Percentiles rank a stretch among this genome's conserved stretches.
Evolutionary conservation across 1,139 yeast species (phyloP).

Genomic region (Tardiomyces depauwii): DNA sequence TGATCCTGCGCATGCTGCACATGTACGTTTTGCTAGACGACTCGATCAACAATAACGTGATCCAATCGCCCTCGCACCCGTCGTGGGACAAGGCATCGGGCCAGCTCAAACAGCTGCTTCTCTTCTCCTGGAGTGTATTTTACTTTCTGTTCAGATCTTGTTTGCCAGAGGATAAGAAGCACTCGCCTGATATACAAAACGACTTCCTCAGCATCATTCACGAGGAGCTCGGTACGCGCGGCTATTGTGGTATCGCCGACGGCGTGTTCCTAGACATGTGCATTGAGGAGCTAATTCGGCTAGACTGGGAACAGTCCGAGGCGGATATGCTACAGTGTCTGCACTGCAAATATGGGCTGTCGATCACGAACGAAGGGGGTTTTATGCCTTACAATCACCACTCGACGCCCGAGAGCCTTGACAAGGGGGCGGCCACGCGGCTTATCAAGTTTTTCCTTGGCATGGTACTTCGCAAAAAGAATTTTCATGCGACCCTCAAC

Average conservation of each 20-base stretch:
- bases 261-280: constrained; percentile 54
- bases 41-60: constrained; percentile 21
- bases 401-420: constrained; percentile 36
- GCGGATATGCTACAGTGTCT: constrained; percentile 63
- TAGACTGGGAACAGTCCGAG: constrained; percentile 36
- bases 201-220: constrained; percentile 53
- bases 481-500: constrained; percentile 39
- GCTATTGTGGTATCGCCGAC: constrained; percentile 53
- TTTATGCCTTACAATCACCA: constrained; percentile 59
- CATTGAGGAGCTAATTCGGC: constrained; percentile 41
- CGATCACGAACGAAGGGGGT: constrained; percentile 41
- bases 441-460: constrained; percentile 54
- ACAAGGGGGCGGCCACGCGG: constrained; percentile 40
- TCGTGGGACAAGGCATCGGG: constrained; percentile 24
- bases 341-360: constrained; percentile 66
- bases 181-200: constrained; percentile 20
- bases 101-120: constrained; percentile 40
- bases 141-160: constrained; percentile 18
- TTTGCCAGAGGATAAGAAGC: constrained; percentile 11
- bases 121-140: constrained; percentile 33
- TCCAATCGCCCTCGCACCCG: constrained; percentile 22
- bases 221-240: constrained; percentile 57
- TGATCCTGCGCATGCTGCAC: constrained; percentile 31
- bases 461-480: constrained; percentile 45
- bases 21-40: constrained; percentile 33